Base-by-base conservation (phyloP, 495 filamentous ascomycete species). In the Penicillium fimorum region DNA sequence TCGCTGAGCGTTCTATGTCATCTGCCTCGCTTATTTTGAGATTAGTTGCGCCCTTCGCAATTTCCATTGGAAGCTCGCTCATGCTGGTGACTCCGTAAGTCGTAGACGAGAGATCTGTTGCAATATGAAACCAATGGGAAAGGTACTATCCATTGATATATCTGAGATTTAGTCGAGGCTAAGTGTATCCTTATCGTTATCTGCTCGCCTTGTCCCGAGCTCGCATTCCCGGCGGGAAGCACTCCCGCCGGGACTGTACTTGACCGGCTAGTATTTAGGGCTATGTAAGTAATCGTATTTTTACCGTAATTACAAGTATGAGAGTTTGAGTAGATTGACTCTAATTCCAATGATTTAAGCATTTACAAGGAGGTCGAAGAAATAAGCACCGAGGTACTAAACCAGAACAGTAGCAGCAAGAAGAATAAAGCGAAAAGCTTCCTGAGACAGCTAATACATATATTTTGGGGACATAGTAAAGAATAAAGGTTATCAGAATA, bases 1-100 rank as follows among this genome's bases (percentile, higher is more conserved):
- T 64, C 4, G 55, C 55, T 1, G 55, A 61, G 5, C 58, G 41
- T 25, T 64, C 62, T 15, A 64, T 58, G n/a, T 64, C 62, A 27
- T 52, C 18, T n/a, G 48, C 13, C 3, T 38, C 48, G 33, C 20
- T 24, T 25, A 7, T 22, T 17, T 35, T 44, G 11, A 45, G 15
- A n/a, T 59, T 33, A n/a, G 8, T 30, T 11, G 11, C 38, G 1
- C n/a, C 40, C 55, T 58, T 61, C 13, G 35, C 10, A 3, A 35
- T 40, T 17, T 40, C 6, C 13, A 25, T 22, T 8, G 48, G 12
- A 53, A 40, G 7, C 50, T 50, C 5, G 49, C 7, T 47, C 55
- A 58, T 24, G 46, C 48, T 27, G 12, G 12, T 8, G 46, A 10
- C 17, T 24, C 15, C 20, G 38, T 29, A 41, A 42, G 17, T 29